These are phyloP conservation scores for Hypoxylon fuscum DNA, from an alignment of 495 filamentous ascomycete genomes.

Conservation along the genomic window DNA sequence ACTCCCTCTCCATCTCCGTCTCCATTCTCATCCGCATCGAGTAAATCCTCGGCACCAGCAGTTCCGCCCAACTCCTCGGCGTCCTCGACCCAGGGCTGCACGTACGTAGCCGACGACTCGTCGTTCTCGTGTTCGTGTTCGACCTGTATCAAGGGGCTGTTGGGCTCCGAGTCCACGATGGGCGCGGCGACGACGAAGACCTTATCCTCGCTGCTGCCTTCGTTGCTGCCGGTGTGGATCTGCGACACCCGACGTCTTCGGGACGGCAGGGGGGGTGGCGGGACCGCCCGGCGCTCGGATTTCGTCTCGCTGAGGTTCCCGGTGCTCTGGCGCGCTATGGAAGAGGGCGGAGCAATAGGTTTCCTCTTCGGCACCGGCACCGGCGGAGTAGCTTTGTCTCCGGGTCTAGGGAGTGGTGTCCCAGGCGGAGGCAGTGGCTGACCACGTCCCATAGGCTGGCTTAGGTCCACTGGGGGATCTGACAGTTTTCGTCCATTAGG, in stretches of 20 bases:
- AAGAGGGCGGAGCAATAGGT: slow-evolving; percentile 46
- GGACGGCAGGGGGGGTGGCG: slow-evolving; percentile 50
- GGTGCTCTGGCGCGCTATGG: slow-evolving; percentile 37
- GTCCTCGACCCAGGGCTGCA: slow-evolving; percentile 57
- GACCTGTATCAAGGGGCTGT: slow-evolving; percentile 52
- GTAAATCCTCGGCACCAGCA: slow-evolving; percentile 24
- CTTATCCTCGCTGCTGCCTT: slow-evolving; percentile 52
- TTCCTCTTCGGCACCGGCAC: slow-evolving; percentile 63
- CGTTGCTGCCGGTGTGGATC: slow-evolving; percentile 33
- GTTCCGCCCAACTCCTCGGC: slow-evolving; percentile 34
- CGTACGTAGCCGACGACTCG: slow-evolving; percentile 37
- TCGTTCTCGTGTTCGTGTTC: slow-evolving; percentile 29
- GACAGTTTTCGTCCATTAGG: slow-evolving; percentile 25
- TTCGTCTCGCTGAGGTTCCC: slow-evolving; percentile 36
- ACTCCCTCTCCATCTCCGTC: slow-evolving; percentile 2
- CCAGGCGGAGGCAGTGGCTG: slow-evolving; percentile 80
- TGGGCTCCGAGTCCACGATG: slow-evolving; percentile 61
- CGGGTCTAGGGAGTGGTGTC: slow-evolving; percentile 67
- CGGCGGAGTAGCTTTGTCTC: slow-evolving; percentile 62
- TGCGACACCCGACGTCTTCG: slow-evolving; percentile 40
- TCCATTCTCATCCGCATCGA: slow-evolving; percentile 3
- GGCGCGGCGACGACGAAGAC: slow-evolving; percentile 69
- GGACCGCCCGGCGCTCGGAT: slow-evolving; percentile 50
- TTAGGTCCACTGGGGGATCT: slow-evolving; percentile 58
- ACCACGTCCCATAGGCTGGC: slow-evolving; percentile 77